These are phyloP conservation scores for Inga leiocalycina DNA, from an alignment of 306 rosid species.

Conservation along the genomic window DNA sequence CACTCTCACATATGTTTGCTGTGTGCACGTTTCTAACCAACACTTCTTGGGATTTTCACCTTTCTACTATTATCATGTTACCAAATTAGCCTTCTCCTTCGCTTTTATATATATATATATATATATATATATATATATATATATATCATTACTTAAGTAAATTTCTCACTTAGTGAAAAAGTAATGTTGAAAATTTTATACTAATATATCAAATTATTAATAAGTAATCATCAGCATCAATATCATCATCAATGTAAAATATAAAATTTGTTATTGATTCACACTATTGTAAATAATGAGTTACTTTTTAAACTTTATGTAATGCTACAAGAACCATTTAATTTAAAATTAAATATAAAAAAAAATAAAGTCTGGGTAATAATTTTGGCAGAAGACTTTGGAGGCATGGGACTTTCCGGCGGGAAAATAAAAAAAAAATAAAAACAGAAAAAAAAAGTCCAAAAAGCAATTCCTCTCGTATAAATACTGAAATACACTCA, in stretches of 20 bases:
- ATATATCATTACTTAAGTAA: not conserved
- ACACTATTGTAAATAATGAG: not conserved
- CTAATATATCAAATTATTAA: no score
- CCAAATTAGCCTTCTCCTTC: not conserved
- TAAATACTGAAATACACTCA: not conserved
- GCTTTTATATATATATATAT: no score
- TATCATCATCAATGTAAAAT: not conserved
- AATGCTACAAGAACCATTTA: not conserved
- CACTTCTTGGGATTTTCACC: not conserved
- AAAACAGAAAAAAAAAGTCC: slow-evolving; percentile 28
- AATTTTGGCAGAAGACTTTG: not conserved
- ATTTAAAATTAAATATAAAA: not conserved
- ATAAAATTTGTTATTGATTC: not conserved
- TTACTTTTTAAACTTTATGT: not conserved
- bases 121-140: no score
- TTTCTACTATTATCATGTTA: not conserved
- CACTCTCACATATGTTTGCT: not conserved
- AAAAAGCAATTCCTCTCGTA: slow-evolving; percentile 31
- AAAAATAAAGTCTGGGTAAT: not conserved
- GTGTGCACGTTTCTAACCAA: not conserved
- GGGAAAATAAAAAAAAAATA: slow-evolving; percentile 38
- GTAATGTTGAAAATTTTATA: not conserved
- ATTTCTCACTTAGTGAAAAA: not conserved
- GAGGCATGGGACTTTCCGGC: slow-evolving; percentile 39
- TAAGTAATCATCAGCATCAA: not conserved